These are phyloP conservation scores for Ophiosphaerella narmari DNA, from an alignment of 2,329 filamentous ascomycete species.

Conservation along the genomic window DNA sequence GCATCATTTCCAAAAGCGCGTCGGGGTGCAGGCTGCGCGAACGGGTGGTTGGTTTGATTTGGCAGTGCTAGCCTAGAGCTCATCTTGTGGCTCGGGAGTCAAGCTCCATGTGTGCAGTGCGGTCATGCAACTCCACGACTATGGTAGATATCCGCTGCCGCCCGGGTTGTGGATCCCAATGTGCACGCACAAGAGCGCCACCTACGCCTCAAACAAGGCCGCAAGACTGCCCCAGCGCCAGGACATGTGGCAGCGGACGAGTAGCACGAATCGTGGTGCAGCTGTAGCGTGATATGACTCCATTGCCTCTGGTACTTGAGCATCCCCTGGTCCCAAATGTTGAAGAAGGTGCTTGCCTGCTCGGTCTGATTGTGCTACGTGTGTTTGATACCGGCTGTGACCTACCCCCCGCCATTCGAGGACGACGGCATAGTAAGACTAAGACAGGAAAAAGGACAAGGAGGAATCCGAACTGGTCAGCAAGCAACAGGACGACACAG, in stretches of 20 bases:
- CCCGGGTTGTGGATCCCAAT: constrained; percentile 27
- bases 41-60: neutral
- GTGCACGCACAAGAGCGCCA: constrained; percentile 37
- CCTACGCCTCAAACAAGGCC: constrained; percentile 37
- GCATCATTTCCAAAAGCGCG: neutral
- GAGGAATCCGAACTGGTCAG: constrained; percentile 11
- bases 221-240: constrained; percentile 37
- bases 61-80: no score
- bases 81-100: constrained; percentile 1
- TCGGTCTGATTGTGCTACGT: constrained; percentile 12
- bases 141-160: constrained; percentile 2
- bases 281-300: constrained; percentile 36
- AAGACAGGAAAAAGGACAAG: neutral
- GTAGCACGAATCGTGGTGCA: constrained; percentile 34
- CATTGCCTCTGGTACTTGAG: constrained; percentile 38
- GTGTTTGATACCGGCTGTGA: constrained; percentile 18
- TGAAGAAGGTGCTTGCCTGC: constrained; percentile 19
- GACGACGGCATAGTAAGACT: neutral
- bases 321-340: constrained; percentile 32
- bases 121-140: constrained; percentile 7
- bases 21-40: neutral
- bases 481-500: constrained; percentile 21
- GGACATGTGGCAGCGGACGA: constrained; percentile 32
- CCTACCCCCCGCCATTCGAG: constrained; percentile 1
- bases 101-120: neutral